phyloP scores from a whole-genome alignment of 257 asterid species.

The Penstemon davidsonii region DNA sequence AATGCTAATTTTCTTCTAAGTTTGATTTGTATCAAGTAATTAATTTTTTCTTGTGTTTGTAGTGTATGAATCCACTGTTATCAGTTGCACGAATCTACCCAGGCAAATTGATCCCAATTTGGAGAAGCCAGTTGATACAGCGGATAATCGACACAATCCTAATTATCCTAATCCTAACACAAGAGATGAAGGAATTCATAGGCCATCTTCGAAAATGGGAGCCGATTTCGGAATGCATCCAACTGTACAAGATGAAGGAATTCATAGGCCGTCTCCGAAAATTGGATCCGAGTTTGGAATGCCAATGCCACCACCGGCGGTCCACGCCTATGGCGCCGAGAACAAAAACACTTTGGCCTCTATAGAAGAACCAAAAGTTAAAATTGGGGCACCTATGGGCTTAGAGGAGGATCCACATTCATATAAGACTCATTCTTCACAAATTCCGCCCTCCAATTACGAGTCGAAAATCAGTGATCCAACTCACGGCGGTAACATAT shows the following conservation, averaged over 20 bases:
- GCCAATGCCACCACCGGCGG: conserved; percentile 14
- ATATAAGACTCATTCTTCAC: conserved; percentile 11
- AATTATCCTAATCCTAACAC: neutral
- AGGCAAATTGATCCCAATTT: conserved; percentile 36
- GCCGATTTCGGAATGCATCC: neutral
- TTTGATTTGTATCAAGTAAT: too few relatives aligned
- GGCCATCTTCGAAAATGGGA: conserved; percentile 13
- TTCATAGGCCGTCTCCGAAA: neutral
- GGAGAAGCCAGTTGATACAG: conserved; percentile 36
- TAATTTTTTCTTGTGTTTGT: neutral
- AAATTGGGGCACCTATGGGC: conserved; percentile 25
- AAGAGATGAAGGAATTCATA: conserved; percentile 11
- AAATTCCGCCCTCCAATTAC: conserved; percentile 38
- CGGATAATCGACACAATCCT: conserved; percentile 34
- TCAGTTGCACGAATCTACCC: conserved; percentile 41
- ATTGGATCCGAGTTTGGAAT: neutral
- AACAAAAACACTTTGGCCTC: too few relatives aligned
- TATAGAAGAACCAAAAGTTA: conserved; percentile 11
- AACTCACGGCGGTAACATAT: conserved; percentile 40
- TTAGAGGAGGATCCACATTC: conserved; percentile 51
- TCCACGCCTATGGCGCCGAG: neutral
- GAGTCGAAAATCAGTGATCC: conserved; percentile 63
- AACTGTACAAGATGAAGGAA: neutral
- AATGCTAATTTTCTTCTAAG: too few relatives aligned
- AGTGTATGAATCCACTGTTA: conserved; percentile 37